Evolutionary conservation across 768 basidiomycete species (phyloP), one percentile per base, ranked within the genome.

Genomic region (Xerocomellus chrysenteron): DNA sequence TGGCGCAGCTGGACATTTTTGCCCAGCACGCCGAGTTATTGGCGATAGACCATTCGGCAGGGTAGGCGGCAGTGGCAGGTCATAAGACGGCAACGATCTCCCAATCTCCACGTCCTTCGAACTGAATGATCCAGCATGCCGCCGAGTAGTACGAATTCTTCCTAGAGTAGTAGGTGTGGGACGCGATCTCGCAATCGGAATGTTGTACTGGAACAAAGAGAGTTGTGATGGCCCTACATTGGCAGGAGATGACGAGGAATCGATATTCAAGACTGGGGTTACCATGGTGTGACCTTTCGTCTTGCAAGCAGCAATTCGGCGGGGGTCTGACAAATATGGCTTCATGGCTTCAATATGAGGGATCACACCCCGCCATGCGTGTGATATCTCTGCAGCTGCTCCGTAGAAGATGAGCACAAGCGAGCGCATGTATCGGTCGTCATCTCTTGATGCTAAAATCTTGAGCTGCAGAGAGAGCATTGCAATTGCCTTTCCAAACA

Each of bases 41-140:
- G 78, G 75, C 17, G 61, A 60, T 50, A 55, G 30, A n/a, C 55
- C 60, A 50, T 46, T 62, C 17, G 63, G 58, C 9, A 77, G 60
- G 14, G 76, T 17, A 12, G 61, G 65, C 2, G 65, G 71, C 10
- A 62, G 26, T 4, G 70, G 67, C 3, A 74, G 55, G 44, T 85
- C 81, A 60, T 82, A 82, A n/a, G 86, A 87, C 9, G 90, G 88
- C 48, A 91, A 69, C 52, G 82, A 78, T 72, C 87, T 92, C 40
- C 94, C 94, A 49, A 91, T 85, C 67, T 96, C 88, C 7, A 96
- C 89, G 68, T 97, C 94, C 67, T 92, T 90, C 26, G 81, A 86
- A 58, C 94, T 96, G 75, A 96, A 98, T 4, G 94, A 96, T n/a
- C 94, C 94, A 6, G 91, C 94, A 69, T 96, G 90, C 37, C 94